A percentile compares a stretch with the other conserved stretches of the same genome.
phyloP scores from a whole-genome alignment of 2,329 filamentous ascomycete genomes.

The Pseudogymnoascus sp. region DNA sequence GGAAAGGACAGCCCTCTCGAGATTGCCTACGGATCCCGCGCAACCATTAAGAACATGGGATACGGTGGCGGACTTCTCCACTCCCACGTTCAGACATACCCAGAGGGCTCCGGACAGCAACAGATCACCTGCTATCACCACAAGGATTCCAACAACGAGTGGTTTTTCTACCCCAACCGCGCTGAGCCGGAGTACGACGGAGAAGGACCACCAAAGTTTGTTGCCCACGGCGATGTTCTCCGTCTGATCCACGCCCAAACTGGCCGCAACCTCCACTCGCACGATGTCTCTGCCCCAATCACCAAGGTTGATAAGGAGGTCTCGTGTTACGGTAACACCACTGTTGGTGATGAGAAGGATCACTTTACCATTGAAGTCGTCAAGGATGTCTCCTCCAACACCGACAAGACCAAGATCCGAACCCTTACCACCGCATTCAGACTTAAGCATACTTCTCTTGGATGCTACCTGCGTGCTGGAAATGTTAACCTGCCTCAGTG shows the following conservation, averaged over 20 bases:
- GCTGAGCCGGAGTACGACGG: conserved; percentile 64
- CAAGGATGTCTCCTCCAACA: conserved; percentile 65
- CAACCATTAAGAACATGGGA: conserved; percentile 98
- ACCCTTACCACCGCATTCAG: conserved; percentile 93
- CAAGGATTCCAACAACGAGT: conserved; percentile 99
- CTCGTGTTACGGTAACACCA: conserved; percentile 91
- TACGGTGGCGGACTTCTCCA: conserved; percentile 95
- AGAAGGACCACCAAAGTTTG: conserved; percentile 63
- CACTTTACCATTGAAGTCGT: conserved; percentile 95
- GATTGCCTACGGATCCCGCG: conserved; percentile 78
- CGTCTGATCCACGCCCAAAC: conserved; percentile 92
- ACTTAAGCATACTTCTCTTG: conserved; percentile 70
- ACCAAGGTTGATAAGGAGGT: conserved; percentile 89
- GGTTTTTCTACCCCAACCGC: conserved; percentile 97
- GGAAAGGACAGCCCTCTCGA: conserved; percentile 92
- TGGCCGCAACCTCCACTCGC: conserved; percentile 93
- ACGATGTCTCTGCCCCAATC: conserved; percentile 79
- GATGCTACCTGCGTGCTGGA: conserved; percentile 90
- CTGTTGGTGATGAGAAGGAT: conserved; percentile 93
- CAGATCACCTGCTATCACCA: conserved; percentile 99
- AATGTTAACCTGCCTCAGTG: conserved; percentile 96
- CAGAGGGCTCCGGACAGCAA: conserved; percentile 87
- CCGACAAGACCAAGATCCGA: conserved; percentile 72
- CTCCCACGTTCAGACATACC: conserved; percentile 93
- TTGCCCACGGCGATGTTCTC: conserved; percentile 70